These are phyloP conservation scores for Pythium utonaiense DNA, from an alignment of 352 stramenopile species.

Conservation along the genomic window DNA sequence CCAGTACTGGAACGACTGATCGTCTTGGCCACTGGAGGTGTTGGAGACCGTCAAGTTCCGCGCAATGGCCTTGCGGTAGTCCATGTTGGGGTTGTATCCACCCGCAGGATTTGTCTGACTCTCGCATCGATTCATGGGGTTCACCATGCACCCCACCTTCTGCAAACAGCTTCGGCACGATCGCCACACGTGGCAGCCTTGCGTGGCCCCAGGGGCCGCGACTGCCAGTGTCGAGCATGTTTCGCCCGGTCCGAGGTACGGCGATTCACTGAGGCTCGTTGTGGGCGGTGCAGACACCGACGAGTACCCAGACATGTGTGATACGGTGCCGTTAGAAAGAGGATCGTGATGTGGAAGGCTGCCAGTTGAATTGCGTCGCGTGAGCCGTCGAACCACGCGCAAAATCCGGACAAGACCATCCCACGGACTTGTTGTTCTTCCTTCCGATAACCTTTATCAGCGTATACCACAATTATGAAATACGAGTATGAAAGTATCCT, in stretches of 20 bases:
- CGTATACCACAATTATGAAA: too few species aligned
- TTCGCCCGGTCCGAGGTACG: constrained; percentile 2
- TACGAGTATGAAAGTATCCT: too few species aligned
- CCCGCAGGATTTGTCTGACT: background rate
- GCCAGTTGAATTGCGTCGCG: too few species aligned
- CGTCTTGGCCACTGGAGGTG: background rate
- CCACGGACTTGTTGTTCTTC: too few species aligned
- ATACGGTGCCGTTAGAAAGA: too few species aligned
- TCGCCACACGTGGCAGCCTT: constrained; percentile 8
- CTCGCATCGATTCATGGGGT: background rate
- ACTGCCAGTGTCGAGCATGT: background rate
- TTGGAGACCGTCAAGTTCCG: background rate
- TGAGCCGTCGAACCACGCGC: too few species aligned
- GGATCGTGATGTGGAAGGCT: too few species aligned
- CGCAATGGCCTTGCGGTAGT: background rate
- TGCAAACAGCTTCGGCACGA: constrained; percentile 15
- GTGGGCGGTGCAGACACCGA: background rate
- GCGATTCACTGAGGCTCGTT: background rate
- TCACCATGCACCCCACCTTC: constrained; percentile 9
- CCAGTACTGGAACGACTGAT: constrained; percentile 1
- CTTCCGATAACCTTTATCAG: too few species aligned
- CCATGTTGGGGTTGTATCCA: background rate
- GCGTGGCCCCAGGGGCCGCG: background rate
- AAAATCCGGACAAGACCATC: too few species aligned
- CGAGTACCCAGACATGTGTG: background rate